These are phyloP conservation scores for Casuarina equisetifolia DNA, from an alignment of 306 rosid genomes.

Conservation along the genomic window DNA sequence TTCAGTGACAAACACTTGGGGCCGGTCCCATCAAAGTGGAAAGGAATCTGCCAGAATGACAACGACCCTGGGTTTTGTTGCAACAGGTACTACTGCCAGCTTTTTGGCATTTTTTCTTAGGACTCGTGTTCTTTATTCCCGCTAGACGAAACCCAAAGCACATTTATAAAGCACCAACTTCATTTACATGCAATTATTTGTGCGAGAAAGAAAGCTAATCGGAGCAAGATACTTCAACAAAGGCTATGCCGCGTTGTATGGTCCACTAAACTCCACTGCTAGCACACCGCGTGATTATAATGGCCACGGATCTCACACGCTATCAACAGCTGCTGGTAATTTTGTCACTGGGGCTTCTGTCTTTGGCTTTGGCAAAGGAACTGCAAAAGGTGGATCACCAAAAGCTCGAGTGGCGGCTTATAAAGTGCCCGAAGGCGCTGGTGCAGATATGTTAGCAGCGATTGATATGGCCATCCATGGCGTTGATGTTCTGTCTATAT, in stretches of 20 bases:
- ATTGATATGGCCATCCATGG: slow-evolving; percentile 72
- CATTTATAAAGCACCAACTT: too few species aligned
- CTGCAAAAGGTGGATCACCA: slow-evolving; percentile 83
- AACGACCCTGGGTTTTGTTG: slow-evolving; percentile 38
- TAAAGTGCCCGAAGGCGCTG: slow-evolving; percentile 57
- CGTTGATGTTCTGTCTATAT: slow-evolving; percentile 62
- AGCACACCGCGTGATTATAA: slow-evolving; percentile 42
- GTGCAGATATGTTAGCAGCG: slow-evolving; percentile 58
- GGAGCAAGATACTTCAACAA: slow-evolving; percentile 79
- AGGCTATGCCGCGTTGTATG: slow-evolving; percentile 32
- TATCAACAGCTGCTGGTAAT: slow-evolving; percentile 68
- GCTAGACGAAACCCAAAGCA: too few species aligned
- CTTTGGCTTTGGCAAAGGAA: slow-evolving; percentile 58
- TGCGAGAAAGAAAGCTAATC: slow-evolving; percentile 57
- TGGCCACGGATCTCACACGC: slow-evolving; percentile 85
- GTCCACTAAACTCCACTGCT: not conserved
- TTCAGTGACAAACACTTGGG: slow-evolving; percentile 60
- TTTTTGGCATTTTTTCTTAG: too few species aligned
- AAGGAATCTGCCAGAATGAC: slow-evolving; percentile 53
- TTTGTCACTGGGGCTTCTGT: slow-evolving; percentile 50
- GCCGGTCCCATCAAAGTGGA: slow-evolving; percentile 71
- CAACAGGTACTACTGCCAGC: slow-evolving; percentile 42
- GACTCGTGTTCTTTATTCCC: too few species aligned
- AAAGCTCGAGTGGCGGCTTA: slow-evolving; percentile 64
- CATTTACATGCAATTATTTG: not conserved